Evolutionary conservation across 176 grass and related monocot species (phyloP).

Genomic region (Aegilops sharonensis): DNA sequence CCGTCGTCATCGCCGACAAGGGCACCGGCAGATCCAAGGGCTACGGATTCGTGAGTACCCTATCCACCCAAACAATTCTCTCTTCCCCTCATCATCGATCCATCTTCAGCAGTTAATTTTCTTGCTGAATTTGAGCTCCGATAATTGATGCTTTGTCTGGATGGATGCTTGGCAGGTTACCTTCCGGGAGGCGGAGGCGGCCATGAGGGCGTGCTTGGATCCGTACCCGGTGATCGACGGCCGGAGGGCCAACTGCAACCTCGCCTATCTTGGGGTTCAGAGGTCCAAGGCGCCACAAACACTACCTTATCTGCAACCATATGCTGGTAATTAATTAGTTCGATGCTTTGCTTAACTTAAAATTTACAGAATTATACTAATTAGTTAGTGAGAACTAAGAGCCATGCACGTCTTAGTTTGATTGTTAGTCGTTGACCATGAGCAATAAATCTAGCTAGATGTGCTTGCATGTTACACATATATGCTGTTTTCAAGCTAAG

Average conservation of each 20-base stretch:
- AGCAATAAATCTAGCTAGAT: background rate
- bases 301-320: slow-evolving; percentile 28
- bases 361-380: background rate
- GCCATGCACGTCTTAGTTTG: background rate
- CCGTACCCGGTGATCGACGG: slow-evolving; percentile 52
- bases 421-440: background rate
- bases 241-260: slow-evolving; percentile 59
- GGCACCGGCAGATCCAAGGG: slow-evolving; percentile 55
- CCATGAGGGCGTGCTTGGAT: slow-evolving; percentile 46
- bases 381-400: background rate
- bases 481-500: too few relatives aligned
- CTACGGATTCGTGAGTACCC: slow-evolving; percentile 47
- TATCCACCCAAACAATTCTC: background rate
- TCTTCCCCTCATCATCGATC: background rate
- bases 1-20: slow-evolving; percentile 86
- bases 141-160: background rate
- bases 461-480: background rate
- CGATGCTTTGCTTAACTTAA: background rate
- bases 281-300: slow-evolving; percentile 35
- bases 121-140: background rate
- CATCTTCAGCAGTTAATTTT: background rate
- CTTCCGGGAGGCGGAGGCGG: slow-evolving; percentile 49
- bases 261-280: slow-evolving; percentile 39
- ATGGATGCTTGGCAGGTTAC: slow-evolving; percentile 30
- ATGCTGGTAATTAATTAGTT: slow-evolving; percentile 17